Percentiles rank a stretch among this genome's conserved stretches.
These are phyloP conservation scores for Colletotrichum ledebouriae DNA, from an alignment of 2,329 filamentous ascomycete species.

Conservation along the genomic window DNA sequence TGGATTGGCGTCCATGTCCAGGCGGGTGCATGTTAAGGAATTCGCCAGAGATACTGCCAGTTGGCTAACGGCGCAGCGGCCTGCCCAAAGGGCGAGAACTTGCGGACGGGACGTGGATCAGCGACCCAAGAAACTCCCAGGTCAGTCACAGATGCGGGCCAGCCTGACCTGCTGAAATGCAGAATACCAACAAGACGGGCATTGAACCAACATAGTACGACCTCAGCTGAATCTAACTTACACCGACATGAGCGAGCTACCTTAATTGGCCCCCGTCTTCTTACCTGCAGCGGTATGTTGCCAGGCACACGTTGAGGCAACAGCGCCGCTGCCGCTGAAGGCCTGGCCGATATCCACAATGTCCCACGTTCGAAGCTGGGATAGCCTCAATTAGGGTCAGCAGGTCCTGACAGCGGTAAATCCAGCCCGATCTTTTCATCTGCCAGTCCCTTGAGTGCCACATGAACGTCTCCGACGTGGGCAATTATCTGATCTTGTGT, in stretches of 20 bases:
- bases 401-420: constrained; percentile 21
- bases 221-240: not conserved
- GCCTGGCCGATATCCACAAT: constrained; percentile 27
- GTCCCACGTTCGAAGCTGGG: constrained; percentile 22
- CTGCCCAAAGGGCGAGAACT: constrained; percentile 35
- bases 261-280: too few relatives aligned
- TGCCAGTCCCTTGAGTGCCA: constrained; percentile 26
- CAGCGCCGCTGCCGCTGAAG: constrained; percentile 34
- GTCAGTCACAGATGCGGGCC: constrained; percentile 8
- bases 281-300: too few relatives aligned
- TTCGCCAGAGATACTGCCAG: not conserved
- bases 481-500: constrained; percentile 34
- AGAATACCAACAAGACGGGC: constrained; percentile 7
- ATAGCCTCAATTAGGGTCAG: constrained; percentile 34
- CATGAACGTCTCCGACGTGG: constrained; percentile 23
- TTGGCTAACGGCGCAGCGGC: constrained; percentile 21
- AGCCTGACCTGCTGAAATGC: constrained; percentile 22
- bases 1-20: constrained; percentile 21
- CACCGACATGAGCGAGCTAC: too few relatives aligned
- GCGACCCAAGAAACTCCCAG: constrained; percentile 1
- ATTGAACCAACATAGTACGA: not conserved
- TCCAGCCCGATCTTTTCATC: constrained; percentile 3
- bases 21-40: constrained; percentile 24
- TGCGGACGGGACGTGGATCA: constrained; percentile 24
- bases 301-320: not conserved